Evolutionary conservation across 2,329 filamentous ascomycete genomes (phyloP).

Genomic region (Hypomyces rosellus): DNA sequence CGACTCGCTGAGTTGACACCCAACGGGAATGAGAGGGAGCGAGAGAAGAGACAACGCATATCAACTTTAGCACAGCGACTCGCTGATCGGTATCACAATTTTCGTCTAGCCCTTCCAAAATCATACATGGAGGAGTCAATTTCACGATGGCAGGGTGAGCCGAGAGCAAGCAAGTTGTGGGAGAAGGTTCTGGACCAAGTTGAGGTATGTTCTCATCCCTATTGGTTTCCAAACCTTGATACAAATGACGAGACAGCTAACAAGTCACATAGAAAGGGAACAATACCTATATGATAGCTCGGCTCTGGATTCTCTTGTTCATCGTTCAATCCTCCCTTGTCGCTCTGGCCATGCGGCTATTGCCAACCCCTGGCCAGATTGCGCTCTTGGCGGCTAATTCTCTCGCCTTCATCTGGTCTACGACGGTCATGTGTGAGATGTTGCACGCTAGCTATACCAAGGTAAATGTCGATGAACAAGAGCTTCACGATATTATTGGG

Average conservation of each 20-base stretch:
- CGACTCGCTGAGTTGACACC: too few relatives aligned
- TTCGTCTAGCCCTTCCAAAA: slow-evolving; percentile 2
- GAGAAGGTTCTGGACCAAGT: slow-evolving; percentile 14
- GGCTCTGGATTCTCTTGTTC: slow-evolving; percentile 11
- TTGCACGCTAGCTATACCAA: too few relatives aligned
- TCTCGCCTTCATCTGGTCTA: too few relatives aligned
- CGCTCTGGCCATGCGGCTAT: neutral
- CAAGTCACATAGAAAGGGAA: neutral
- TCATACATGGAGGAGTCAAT: slow-evolving; percentile 10
- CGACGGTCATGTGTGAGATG: too few relatives aligned
- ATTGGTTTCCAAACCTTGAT: too few relatives aligned
- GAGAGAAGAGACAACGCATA: slow-evolving; percentile 6
- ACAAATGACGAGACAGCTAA: too few relatives aligned
- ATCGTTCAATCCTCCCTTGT: slow-evolving; percentile 7
- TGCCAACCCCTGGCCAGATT: too few relatives aligned
- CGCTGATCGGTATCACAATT: slow-evolving; percentile 2
- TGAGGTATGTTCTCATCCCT: slow-evolving; percentile 7
- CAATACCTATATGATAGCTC: neutral
- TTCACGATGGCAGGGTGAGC: slow-evolving; percentile 2
- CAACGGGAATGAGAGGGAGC: neutral
- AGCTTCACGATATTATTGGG: too few relatives aligned
- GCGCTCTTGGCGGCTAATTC: too few relatives aligned
- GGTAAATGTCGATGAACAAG: too few relatives aligned
- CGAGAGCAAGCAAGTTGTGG: slow-evolving; percentile 13
- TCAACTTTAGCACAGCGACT: slow-evolving; percentile 9